phyloP scores from a whole-genome alignment of 1,284 basidiomycete genomes.

The Schizophyllum amplum region DNA sequence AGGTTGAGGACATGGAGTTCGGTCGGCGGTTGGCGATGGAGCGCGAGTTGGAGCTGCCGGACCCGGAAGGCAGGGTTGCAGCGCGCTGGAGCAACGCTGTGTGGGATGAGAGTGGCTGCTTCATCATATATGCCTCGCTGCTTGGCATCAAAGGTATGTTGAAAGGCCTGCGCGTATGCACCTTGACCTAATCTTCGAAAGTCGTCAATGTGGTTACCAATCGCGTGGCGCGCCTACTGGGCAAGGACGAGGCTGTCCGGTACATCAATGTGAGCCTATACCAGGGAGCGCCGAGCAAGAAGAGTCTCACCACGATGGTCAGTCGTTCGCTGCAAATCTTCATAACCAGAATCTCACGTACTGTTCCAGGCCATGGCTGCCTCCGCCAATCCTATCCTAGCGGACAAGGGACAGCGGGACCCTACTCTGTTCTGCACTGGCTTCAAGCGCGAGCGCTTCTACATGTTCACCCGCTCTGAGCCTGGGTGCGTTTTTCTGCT shows the following conservation, averaged over 20 bases:
- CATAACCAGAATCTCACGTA: background rate
- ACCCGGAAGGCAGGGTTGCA: conserved; percentile 59
- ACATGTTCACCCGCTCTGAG: conserved; percentile 89
- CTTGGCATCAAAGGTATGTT: conserved; percentile 88
- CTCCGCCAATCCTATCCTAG: conserved; percentile 90
- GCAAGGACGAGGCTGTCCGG: conserved; percentile 91
- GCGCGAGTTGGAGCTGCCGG: conserved; percentile 79
- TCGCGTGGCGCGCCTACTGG: conserved; percentile 82
- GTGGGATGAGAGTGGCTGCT: conserved; percentile 96
- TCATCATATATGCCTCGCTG: conserved; percentile 88
- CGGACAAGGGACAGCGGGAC: conserved; percentile 76
- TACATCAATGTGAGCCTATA: conserved; percentile 88
- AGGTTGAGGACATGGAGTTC: conserved; percentile 99
- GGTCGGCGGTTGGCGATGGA: conserved; percentile 91
- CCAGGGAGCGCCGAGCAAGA: conserved; percentile 90
- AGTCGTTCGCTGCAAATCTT: conserved; percentile 19
- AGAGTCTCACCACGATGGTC: conserved; percentile 74
- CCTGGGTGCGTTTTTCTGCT: conserved; percentile 61
- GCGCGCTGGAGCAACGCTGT: conserved; percentile 79
- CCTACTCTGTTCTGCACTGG: conserved; percentile 93
- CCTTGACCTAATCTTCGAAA: conserved; percentile 22
- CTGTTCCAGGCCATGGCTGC: conserved; percentile 78
- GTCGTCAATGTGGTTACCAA: conserved; percentile 95
- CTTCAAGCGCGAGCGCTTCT: conserved; percentile 92
- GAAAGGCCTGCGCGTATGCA: background rate